Conservation (phyloP, 225 moss, liverwort and hornwort species). For the Antitrichia curtipendula region DNA sequence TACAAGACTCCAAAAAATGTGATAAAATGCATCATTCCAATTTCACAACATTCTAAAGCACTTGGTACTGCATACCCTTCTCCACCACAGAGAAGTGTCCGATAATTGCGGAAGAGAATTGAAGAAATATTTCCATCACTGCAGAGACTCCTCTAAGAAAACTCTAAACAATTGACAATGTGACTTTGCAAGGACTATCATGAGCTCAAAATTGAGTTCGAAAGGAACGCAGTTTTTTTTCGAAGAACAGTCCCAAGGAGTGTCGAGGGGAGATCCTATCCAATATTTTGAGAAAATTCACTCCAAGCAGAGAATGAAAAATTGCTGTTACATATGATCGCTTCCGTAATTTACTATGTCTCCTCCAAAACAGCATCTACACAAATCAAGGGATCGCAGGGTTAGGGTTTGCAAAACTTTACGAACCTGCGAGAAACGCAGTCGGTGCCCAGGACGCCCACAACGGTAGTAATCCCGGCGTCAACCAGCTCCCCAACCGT, state of each 20-base stretch:
- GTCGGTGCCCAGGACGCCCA: slow-evolving; percentile 73
- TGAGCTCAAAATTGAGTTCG: background rate
- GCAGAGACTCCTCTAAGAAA: background rate
- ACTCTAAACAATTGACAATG: background rate
- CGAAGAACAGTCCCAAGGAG: background rate
- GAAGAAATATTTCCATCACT: background rate
- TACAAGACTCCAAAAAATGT: background rate
- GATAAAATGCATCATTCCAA: background rate
- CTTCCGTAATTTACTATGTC: background rate
- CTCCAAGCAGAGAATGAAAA: background rate
- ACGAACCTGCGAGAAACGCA: slow-evolving; percentile 73
- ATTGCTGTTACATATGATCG: background rate
- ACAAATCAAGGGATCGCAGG: background rate
- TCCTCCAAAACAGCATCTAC: background rate
- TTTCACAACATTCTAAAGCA: background rate
- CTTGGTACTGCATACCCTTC: background rate
- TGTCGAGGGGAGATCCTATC: background rate
- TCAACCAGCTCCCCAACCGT: slow-evolving; percentile 48
- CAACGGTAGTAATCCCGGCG: slow-evolving; percentile 75
- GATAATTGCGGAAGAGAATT: background rate
- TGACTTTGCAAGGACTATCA: too few relatives aligned
- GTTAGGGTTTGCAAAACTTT: background rate
- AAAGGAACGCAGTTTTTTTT: background rate
- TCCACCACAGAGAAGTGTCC: background rate
- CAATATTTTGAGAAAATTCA: background rate